Evolutionary conservation across 2,329 filamentous ascomycete species (phyloP).

Genomic region (Diaporthe citrichinensis): DNA sequence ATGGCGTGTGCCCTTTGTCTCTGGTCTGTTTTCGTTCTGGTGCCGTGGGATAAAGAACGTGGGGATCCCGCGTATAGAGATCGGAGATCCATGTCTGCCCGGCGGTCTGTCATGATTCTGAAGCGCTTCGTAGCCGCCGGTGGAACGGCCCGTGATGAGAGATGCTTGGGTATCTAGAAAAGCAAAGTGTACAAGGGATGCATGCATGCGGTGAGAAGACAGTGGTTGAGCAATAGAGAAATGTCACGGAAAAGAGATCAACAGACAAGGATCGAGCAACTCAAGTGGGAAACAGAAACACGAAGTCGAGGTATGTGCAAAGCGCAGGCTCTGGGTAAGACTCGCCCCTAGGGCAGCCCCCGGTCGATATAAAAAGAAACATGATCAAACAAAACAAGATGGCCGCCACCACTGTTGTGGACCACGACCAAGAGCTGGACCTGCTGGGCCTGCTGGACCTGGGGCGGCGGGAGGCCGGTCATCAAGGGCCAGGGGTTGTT

Average conservation of each 20-base stretch:
- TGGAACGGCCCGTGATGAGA: constrained; percentile 26
- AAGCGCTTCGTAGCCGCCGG: constrained; percentile 41
- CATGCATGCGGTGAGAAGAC: constrained; percentile 22
- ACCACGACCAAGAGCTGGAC: constrained; percentile 22
- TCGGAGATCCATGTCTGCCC: constrained; percentile 34
- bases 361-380: constrained; percentile 36
- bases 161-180: not conserved
- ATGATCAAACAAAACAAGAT: constrained; percentile 38
- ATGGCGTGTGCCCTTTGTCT: constrained; percentile 32
- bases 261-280: constrained; percentile 18
- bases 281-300: constrained; percentile 14
- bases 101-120: not conserved
- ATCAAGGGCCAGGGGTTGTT: constrained; percentile 21
- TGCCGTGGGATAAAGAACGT: constrained; percentile 8
- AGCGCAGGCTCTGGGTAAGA: not conserved
- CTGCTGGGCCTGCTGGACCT: not conserved
- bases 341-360: constrained; percentile 5
- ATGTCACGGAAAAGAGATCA: not conserved
- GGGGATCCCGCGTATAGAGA: constrained; percentile 37
- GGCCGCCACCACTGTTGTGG: constrained; percentile 26
- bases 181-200: constrained; percentile 29
- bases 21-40: constrained; percentile 8
- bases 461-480: constrained; percentile 23
- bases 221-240: constrained; percentile 1
- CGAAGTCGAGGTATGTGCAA: not conserved